Percentiles rank a stretch among this genome's conserved stretches.
Evolutionary conservation across 1,284 basidiomycete genomes (phyloP).

Genomic region (Schizopora paradoxa): DNA sequence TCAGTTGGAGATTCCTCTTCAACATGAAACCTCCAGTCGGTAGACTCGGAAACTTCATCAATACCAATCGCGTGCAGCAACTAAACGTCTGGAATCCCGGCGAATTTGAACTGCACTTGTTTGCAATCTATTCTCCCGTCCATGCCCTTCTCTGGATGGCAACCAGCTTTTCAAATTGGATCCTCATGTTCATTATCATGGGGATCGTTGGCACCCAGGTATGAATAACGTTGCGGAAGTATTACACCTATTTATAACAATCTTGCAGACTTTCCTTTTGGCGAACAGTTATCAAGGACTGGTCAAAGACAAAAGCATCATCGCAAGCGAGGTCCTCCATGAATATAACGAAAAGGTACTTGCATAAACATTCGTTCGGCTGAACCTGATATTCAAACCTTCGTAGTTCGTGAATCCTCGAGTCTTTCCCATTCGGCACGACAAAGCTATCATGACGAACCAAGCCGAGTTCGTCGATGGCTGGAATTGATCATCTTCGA

Average conservation of each 20-base stretch:
- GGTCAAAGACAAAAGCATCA: slow-evolving; percentile 69
- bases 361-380: slow-evolving; percentile 10
- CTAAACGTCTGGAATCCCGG: slow-evolving; percentile 74
- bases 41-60: slow-evolving; percentile 34
- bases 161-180: slow-evolving; percentile 68
- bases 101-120: slow-evolving; percentile 62
- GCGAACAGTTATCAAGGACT: slow-evolving; percentile 54
- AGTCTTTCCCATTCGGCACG: slow-evolving; percentile 67
- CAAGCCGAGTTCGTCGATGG: slow-evolving; percentile 68
- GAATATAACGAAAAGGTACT: slow-evolving; percentile 79
- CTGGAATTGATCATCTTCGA: slow-evolving; percentile 33
- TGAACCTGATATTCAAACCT: slow-evolving; percentile 13
- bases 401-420: slow-evolving; percentile 76
- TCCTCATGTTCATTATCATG: slow-evolving; percentile 63
- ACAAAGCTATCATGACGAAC: slow-evolving; percentile 81
- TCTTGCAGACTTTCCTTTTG: slow-evolving; percentile 43
- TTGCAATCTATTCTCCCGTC: slow-evolving; percentile 72
- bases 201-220: slow-evolving; percentile 58
- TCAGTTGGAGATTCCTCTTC: slow-evolving; percentile 61
- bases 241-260: slow-evolving; percentile 4
- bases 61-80: slow-evolving; percentile 53
- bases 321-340: slow-evolving; percentile 77
- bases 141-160: slow-evolving; percentile 70
- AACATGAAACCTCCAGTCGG: slow-evolving; percentile 50
- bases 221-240: slow-evolving; percentile 22